Conservation (phyloP, 805 yeast genomes). For the Spathaspora gorwiae region DNA sequence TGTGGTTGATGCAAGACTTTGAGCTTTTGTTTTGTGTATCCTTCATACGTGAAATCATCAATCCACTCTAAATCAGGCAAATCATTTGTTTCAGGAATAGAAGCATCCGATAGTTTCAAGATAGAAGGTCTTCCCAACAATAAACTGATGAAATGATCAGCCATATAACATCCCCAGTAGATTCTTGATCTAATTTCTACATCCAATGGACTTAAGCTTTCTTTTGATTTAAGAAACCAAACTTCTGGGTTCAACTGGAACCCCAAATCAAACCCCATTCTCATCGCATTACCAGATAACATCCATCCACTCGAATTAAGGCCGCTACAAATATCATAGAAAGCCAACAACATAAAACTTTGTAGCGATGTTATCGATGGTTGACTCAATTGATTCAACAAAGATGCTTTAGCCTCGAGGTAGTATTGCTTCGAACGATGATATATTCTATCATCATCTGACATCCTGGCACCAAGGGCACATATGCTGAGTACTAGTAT, state of each 20-base stretch:
- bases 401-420: slow-evolving; percentile 39
- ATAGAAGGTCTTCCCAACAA: slow-evolving; percentile 56
- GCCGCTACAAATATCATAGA: slow-evolving; percentile 60
- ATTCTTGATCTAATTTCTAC: slow-evolving; percentile 54
- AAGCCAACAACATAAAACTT: slow-evolving; percentile 52
- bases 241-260: slow-evolving; percentile 58
- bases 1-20: slow-evolving; percentile 10
- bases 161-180: slow-evolving; percentile 64
- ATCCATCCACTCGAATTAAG: slow-evolving; percentile 59
- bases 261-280: slow-evolving; percentile 64
- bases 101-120: slow-evolving; percentile 51
- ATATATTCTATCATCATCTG: slow-evolving; percentile 39
- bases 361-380: slow-evolving; percentile 55
- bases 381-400: slow-evolving; percentile 39
- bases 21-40: slow-evolving; percentile 9
- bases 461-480: slow-evolving; percentile 53
- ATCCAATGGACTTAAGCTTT: slow-evolving; percentile 45
- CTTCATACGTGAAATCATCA: slow-evolving; percentile 48
- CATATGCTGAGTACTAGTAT: slow-evolving; percentile 53
- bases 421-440: slow-evolving; percentile 42
- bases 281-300: slow-evolving; percentile 55
- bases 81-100: slow-evolving; percentile 55
- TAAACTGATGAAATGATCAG: slow-evolving; percentile 59
- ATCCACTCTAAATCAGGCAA: slow-evolving; percentile 61
- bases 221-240: slow-evolving; percentile 45